A percentile compares a stretch with the other conserved stretches of the same genome.
phyloP scores from a whole-genome alignment of 306 rosid species.

The Fagus sylvatica region DNA sequence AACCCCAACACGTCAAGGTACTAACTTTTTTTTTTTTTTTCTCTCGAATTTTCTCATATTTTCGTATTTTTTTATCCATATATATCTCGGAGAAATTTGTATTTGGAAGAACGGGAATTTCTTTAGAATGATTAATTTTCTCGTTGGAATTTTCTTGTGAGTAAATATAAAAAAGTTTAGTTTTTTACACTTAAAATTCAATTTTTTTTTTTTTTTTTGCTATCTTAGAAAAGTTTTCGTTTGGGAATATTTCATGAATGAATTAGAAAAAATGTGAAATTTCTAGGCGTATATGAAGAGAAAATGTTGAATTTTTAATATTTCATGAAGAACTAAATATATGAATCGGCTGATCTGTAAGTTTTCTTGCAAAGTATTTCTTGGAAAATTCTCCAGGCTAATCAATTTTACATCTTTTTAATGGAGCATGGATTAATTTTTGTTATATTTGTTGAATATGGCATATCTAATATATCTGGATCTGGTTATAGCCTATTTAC shows the following conservation, averaged over 20 bases:
- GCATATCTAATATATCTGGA: background rate
- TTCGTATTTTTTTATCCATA: background rate
- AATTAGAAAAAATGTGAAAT: background rate
- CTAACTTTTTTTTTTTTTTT: background rate
- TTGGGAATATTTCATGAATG: background rate
- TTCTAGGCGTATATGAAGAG: background rate
- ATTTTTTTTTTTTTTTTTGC: too few relatives aligned
- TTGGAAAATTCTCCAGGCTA: background rate
- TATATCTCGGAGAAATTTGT: background rate
- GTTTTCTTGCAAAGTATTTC: background rate
- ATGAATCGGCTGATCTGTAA: background rate
- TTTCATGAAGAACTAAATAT: background rate
- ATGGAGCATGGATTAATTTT: background rate
- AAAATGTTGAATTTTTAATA: background rate
- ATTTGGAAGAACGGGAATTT: background rate
- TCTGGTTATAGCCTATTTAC: too few relatives aligned
- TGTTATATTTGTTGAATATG: background rate
- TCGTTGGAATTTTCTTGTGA: background rate
- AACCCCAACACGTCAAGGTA: conserved; percentile 43
- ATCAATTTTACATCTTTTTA: background rate
- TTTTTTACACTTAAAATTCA: background rate
- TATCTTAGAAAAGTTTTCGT: background rate
- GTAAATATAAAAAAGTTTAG: too few relatives aligned
- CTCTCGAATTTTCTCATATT: background rate
- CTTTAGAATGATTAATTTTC: background rate